Base-by-base conservation (phyloP, 2,329 filamentous ascomycete species). In the Dactylellina haptotyla region DNA sequence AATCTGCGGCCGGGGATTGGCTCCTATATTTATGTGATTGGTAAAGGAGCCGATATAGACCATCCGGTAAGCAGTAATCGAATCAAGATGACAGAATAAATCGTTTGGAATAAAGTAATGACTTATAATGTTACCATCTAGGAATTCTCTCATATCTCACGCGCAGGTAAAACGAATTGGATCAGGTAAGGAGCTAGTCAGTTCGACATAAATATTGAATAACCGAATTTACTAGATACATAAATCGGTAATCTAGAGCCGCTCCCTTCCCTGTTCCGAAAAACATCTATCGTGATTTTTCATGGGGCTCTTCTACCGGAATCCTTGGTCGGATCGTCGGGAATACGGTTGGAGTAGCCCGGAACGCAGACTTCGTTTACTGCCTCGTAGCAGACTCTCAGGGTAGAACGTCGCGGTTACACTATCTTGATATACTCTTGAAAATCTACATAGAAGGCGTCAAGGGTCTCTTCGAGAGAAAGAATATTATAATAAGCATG, bases 21-120 rank as follows among this genome's bases (percentile, higher is more conserved):
- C 41, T 6, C 32, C 14, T 6, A 10, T 39, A 39, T 56, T 4
- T 65, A 54, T 48, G 61, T 65, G 30, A 54, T 65, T 25, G 34
- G 37, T 16, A 65, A 65, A 18, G 61, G 61, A 18, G 61, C 51
- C 12, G 61, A 65, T 32, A 43, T 65, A 26, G 30, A 14, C 18
- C 46, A 54, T 46, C 23, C 48, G 28, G 61, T 32, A 56, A 56
- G 61, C n/a, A n/a, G n/a, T n/a, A n/a, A n/a, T n/a, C n/a, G 23
- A 4, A 4, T 16, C 20, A 9, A 12, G 18, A 3, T 12, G 37
- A 5, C 14, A 16, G 8, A 14, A 20, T 3, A 30, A 34, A 34
- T 41, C 56, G 26, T 12, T 10, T 9, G 46, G 16, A 1, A 41
- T 23, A 28, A 32, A 39, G 4, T 8, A 23, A 10, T n/a, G 25